Percentiles rank a stretch among this genome's conserved stretches.
Evolutionary conservation across 106 monocot species (phyloP).

Genomic region (Allium cepa): DNA sequence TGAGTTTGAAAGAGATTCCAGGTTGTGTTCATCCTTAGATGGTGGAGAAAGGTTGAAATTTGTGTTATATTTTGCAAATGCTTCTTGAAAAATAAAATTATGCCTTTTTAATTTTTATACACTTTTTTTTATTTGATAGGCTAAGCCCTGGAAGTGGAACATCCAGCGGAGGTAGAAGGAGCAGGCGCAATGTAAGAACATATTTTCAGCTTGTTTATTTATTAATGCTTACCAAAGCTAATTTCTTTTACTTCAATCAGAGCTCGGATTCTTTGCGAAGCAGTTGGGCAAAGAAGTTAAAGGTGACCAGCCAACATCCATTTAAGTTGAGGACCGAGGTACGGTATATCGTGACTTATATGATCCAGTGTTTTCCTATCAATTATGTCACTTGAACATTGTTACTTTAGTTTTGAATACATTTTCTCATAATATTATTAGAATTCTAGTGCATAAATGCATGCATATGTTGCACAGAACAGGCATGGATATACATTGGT

Average conservation of each 20-base stretch:
- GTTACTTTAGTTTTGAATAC: too few relatives aligned
- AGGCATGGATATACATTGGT: too few relatives aligned
- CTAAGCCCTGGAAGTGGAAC: constrained; percentile 43
- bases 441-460: too few relatives aligned
- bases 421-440: too few relatives aligned
- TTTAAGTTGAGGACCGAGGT: constrained; percentile 83
- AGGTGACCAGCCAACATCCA: constrained; percentile 46
- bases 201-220: neutral
- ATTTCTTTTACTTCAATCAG: constrained; percentile 11
- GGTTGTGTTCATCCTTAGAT: constrained; percentile 29
- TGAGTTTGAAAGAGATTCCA: constrained; percentile 21
- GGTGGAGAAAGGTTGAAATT: constrained; percentile 33
- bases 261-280: constrained; percentile 40
- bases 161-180: constrained; percentile 20
- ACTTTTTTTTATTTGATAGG: neutral
- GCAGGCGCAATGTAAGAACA: constrained; percentile 32
- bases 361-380: too few relatives aligned
- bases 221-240: neutral
- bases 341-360: neutral
- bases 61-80: neutral
- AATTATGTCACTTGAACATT: too few relatives aligned
- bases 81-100: neutral
- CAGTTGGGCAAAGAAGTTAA: constrained; percentile 52
- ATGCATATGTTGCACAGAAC: too few relatives aligned
- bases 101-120: neutral